Evolutionary conservation across 2,329 filamentous ascomycete genomes (phyloP), one percentile per base, ranked within the genome.

Genomic region (Curvularia verruculosa): DNA sequence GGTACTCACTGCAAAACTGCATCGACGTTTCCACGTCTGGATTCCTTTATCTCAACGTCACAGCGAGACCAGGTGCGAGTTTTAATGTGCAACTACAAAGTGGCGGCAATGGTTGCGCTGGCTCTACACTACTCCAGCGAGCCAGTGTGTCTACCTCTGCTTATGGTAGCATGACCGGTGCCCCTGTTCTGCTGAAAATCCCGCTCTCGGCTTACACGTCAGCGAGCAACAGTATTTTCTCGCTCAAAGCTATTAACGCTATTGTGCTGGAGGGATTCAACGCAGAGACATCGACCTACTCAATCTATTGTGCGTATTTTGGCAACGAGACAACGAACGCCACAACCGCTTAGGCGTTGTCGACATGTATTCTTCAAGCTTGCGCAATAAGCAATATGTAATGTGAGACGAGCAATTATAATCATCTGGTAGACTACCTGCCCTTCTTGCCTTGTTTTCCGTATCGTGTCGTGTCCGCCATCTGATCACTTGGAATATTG

Each of bases 51-150:
- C 37, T 57, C 24, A 57, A 54, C 24, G 54, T 57, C 24, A 57
- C 54, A 3, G 54, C 54, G 1, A 57, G 24, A 2, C 23, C 50
- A 2, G 54, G 54, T 15, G 54, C 54, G 0, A 44, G 49, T 9
- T 57, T 57, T 45, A 57, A 57, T n/a, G 19, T 57, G 12, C 54
- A 57, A 21, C 24, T 57, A 37, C 54, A 57, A 9, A 57, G 54
- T 12, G 54, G 54, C 5, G 54, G 54, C 0, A 47, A 13, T 3
- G 44, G 50, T 3, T 57, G 54, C 13, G 37, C 36, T 21, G 54
- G 49, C 12, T 31, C 37, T 10, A 45, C 49, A 10, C 12, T 46
- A 15, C 45, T 57, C 3, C 54, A 57, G 39, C 29, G 54, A 34
- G 36, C 34, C 2, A 57, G 54, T 45, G 50, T 57, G 2, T 15